These are phyloP conservation scores for Aspergillus haitiensis DNA, from an alignment of 495 filamentous ascomycete species.

Conservation along the genomic window DNA sequence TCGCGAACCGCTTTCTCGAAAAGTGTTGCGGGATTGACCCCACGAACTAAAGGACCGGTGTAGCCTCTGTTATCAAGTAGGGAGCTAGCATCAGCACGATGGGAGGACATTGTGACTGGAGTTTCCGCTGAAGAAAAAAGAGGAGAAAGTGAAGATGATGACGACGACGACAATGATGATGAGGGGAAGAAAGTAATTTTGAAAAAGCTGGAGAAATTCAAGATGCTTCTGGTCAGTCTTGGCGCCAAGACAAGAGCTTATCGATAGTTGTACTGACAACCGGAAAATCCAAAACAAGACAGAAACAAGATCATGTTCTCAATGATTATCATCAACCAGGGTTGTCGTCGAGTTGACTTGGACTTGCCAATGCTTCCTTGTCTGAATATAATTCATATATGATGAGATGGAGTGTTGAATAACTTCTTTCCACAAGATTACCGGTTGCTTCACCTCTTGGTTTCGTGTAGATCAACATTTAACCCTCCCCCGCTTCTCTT, in stretches of 20 bases:
- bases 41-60: constrained; percentile 64
- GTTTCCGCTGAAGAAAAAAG: background rate
- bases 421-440: no score
- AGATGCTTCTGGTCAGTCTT: constrained; percentile 8
- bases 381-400: background rate
- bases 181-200: constrained; percentile 6
- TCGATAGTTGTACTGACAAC: constrained; percentile 51
- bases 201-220: constrained; percentile 14
- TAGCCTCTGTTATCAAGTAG: constrained; percentile 82
- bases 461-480: no score
- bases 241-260: constrained; percentile 36
- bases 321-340: background rate
- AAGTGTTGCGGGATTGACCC: constrained; percentile 83
- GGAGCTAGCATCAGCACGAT: constrained; percentile 71
- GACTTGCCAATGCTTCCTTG: background rate
- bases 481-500: background rate
- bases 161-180: background rate
- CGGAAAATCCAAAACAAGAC: constrained; percentile 3
- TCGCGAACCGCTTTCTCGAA: constrained; percentile 92
- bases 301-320: background rate
- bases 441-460: no score
- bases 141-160: background rate
- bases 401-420: no score
- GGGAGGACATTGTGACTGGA: constrained; percentile 38
- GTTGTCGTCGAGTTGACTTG: background rate